Base-by-base conservation (phyloP, 2,329 filamentous ascomycete species). In the Trichophyton rubrum region DNA sequence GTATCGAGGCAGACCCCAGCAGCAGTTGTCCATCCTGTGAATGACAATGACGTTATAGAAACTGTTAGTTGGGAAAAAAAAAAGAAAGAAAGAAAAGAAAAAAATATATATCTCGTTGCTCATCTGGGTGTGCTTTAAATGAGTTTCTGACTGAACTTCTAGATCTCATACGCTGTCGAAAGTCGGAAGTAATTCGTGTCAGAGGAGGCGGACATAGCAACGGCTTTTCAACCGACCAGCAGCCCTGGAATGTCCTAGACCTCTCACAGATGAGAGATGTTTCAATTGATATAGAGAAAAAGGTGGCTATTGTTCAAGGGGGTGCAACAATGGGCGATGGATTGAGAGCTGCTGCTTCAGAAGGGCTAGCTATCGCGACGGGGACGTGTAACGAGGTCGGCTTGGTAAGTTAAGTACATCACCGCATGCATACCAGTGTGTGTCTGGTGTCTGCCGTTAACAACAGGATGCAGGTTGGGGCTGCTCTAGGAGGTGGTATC, bases 171-270 rank as follows among this genome's bases (percentile, higher is more conserved):
- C 33, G 56, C 56, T 40, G 38, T 17, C n/a, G 33, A 43, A 15
- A n/a, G 27, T 22, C 11, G 15, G 15, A 43, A 17, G 9, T 35
- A 35, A 6, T 58, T 58, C 13, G 56, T 59, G 15, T 43, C 22
- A 59, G 47, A 22, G 58, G 58, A n/a, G 58, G 58, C 43, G 58
- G 58, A n/a, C 58, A 59, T 20, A 59, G 58, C 41, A 59, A 47
- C 8, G 58, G 58, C n/a, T 59, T 59, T 20, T 59, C 58, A 15
- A 59, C 40, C 40, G 1, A 59, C 53, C 40, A 24, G 47, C 13
- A 49, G 58, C 24, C 58, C 58, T 7, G 58, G 58, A 22, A 59
- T 17, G 27, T 59, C 20, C 49, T 59, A 30, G 58, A 59, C 33
- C 58, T 59, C 40, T 59, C 58, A 3, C 35, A n/a, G 40, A 59